A percentile compares a stretch with the other conserved stretches of the same genome.
Conservation (phyloP, 2,329 filamentous ascomycete genomes). For the Sporothrix brunneoviolacea region DNA sequence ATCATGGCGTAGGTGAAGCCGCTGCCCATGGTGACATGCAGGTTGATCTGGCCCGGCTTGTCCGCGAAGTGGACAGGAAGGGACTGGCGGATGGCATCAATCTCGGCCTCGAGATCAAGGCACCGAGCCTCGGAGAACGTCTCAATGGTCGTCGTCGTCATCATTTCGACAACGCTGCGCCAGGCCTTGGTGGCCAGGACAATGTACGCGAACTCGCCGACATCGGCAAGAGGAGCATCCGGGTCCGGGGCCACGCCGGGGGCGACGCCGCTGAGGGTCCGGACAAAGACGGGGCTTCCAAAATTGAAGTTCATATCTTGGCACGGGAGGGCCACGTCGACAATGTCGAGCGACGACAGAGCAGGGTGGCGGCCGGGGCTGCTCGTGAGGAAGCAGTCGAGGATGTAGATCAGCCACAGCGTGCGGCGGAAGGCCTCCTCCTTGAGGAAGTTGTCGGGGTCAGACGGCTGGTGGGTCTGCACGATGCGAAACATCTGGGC, state of each 20-base stretch:
- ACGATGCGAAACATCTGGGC: constrained; percentile 58
- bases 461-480: constrained; percentile 42
- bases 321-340: constrained; percentile 51
- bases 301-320: constrained; percentile 58
- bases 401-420: constrained; percentile 56
- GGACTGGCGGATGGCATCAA: constrained; percentile 47
- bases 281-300: constrained; percentile 52
- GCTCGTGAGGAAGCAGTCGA: constrained; percentile 56
- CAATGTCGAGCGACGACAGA: constrained; percentile 46
- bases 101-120: constrained; percentile 43
- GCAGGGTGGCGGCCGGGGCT: constrained; percentile 54
- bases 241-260: constrained; percentile 34
- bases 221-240: constrained; percentile 37
- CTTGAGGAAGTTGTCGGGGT: constrained; percentile 53
- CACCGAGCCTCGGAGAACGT: constrained; percentile 51
- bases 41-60: constrained; percentile 53
- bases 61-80: constrained; percentile 55
- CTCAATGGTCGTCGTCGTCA: constrained; percentile 45
- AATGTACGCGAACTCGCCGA: constrained; percentile 57
- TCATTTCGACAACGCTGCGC: constrained; percentile 56
- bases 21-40: constrained; percentile 59
- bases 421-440: constrained; percentile 57
- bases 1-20: constrained; percentile 58
- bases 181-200: constrained; percentile 54
- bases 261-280: constrained; percentile 42